Base-by-base conservation (phyloP, 768 basidiomycete genomes). In the Boletus tylopilopsis region DNA sequence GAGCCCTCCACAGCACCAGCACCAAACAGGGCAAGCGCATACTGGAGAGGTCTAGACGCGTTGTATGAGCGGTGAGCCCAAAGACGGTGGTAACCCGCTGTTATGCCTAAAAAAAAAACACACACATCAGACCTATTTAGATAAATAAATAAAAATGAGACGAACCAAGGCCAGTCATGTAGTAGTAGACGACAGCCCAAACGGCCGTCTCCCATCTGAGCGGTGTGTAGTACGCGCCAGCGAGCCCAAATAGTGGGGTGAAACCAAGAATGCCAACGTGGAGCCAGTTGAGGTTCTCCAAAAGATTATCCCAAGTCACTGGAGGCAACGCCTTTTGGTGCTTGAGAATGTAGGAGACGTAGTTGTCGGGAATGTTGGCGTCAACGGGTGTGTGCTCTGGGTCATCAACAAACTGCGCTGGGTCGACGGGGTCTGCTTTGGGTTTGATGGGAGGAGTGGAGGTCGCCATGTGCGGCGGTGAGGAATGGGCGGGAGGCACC, bases 1-100 rank as follows among this genome's bases (percentile, higher is more conserved):
- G 94, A 96, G 9, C 95, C 95, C 64, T 99, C 82, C 40, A 95
- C 87, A 5, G 95, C 94, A 41, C 96, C 95, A 2, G 92, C 85
- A 42, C 95, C 96, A 10, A 84, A 78, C 18, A 88, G 61, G 22
- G 94, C 90, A 41, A 97, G 81, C 55, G 80, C 71, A 64, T 92
- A 96, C 66, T 97, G 86, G 12, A 98, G 72, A 15, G 89, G 85
- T 51, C 77, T 77, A 4, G 87, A 84, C 32, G 95, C 96, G 64
- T 96, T 97, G 69, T 95, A 99, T 0, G 90, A 79, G 49, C 96
- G 83, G 64, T 99, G 96, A 10, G 96, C 90, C 94, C 94, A 99
- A 1, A 98, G 79, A 49, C 96, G 84, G 63, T 99, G 96, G 71
- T 98, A 99, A 11, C 96, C 95, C 10, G 90, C 90, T 0, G 90